Conservation (phyloP, 345 rosid genomes). For the Gossypium ekmanianum region DNA sequence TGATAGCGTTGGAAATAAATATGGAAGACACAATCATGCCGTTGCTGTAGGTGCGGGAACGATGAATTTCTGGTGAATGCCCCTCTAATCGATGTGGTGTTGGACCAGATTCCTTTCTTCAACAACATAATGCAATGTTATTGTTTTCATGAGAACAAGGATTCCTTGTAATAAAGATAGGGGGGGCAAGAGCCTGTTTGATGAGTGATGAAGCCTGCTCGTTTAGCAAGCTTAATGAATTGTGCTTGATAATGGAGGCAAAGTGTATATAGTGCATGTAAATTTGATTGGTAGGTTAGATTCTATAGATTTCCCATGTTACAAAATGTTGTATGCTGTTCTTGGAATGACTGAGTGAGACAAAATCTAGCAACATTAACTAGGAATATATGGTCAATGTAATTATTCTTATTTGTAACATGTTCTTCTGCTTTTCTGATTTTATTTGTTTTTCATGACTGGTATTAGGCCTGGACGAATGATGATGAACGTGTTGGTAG, state of each 20-base stretch:
- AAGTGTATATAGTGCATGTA: neutral
- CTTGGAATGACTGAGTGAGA: constrained; percentile 26
- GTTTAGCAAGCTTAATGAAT: no score
- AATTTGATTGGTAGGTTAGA: neutral
- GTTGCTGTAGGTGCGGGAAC: neutral
- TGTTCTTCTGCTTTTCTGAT: neutral
- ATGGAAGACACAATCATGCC: neutral
- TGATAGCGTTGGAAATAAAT: neutral
- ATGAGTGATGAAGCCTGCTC: neutral
- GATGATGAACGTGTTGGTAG: neutral
- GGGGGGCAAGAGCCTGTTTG: neutral
- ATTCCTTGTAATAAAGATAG: neutral
- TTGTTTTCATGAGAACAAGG: neutral
- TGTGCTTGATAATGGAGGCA: constrained; percentile 1
- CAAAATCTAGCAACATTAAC: constrained; percentile 30
- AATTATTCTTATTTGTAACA: neutral
- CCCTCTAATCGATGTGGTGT: neutral
- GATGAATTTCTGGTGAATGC: neutral
- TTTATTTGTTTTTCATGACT: neutral
- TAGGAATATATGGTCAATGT: constrained; percentile 3
- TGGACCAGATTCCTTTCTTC: neutral
- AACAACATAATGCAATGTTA: neutral
- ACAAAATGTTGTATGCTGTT: constrained; percentile 18
- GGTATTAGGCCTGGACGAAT: neutral
- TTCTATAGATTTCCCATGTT: constrained; percentile 7